Conservation (phyloP, 192 early-diverging fungal species). For the Podochytrium sp. region DNA sequence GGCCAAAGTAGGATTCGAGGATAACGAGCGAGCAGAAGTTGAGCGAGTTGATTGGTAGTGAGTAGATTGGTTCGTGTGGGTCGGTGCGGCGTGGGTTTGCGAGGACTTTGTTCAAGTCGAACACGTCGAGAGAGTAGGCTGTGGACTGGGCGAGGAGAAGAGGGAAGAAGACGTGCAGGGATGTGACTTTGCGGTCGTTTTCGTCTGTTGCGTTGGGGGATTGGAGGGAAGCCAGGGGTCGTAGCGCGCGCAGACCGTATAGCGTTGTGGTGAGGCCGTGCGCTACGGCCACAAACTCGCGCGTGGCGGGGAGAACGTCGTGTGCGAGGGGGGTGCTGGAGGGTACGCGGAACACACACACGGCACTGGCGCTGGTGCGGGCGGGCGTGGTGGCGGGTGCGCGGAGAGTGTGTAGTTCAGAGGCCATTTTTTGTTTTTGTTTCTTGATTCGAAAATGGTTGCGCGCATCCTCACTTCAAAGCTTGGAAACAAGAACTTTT, state of each 20-base stretch:
- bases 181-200: not conserved
- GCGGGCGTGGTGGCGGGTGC: no score
- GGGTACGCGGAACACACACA: not conserved
- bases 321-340: no score
- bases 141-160: not conserved
- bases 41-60: constrained; percentile 15
- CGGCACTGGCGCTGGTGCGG: not conserved
- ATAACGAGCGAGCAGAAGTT: constrained; percentile 11
- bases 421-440: not conserved
- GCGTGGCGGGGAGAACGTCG: not conserved
- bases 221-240: not conserved
- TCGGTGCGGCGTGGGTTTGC: not conserved
- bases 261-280: not conserved
- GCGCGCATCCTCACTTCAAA: constrained; percentile 45
- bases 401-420: not conserved
- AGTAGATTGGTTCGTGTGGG: not conserved
- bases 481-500: constrained; percentile 65
- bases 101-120: not conserved
- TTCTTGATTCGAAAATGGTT: not conserved
- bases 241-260: not conserved
- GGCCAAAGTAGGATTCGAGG: not conserved
- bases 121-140: not conserved
- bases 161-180: not conserved
- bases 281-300: not conserved
- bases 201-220: not conserved